These are phyloP conservation scores for Penicillium sp. DNA, from an alignment of 2,329 filamentous ascomycete genomes.

Conservation along the genomic window DNA sequence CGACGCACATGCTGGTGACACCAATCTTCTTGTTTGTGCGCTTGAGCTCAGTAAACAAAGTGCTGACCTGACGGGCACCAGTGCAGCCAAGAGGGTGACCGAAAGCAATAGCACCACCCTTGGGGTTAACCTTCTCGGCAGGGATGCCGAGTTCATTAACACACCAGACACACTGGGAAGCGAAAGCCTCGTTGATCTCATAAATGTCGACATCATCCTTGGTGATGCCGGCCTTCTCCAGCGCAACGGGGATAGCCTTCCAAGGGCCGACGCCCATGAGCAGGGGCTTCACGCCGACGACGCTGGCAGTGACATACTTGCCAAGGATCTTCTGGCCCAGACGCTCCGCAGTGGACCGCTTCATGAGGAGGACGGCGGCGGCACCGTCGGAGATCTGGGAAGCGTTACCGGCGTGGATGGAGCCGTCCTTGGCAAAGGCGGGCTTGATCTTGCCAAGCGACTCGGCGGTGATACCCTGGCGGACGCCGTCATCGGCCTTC, in stretches of 20 bases:
- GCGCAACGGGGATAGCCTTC: slow-evolving; percentile 90
- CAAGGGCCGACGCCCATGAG: slow-evolving; percentile 96
- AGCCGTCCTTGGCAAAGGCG: slow-evolving; percentile 86
- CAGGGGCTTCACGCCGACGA: slow-evolving; percentile 86
- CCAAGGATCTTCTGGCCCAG: slow-evolving; percentile 87
- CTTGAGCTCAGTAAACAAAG: slow-evolving; percentile 83
- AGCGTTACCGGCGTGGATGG: slow-evolving; percentile 94
- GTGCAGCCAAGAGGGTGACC: slow-evolving; percentile 94
- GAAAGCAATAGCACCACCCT: slow-evolving; percentile 94
- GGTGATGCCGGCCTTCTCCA: slow-evolving; percentile 79
- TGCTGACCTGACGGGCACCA: slow-evolving; percentile 88
- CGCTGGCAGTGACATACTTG: slow-evolving; percentile 81
- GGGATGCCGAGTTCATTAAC: slow-evolving; percentile 82
- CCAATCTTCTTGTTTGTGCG: slow-evolving; percentile 81
- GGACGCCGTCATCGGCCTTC: slow-evolving; percentile 79
- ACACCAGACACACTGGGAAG: slow-evolving; percentile 91
- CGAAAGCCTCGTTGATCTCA: slow-evolving; percentile 99
- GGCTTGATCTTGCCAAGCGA: slow-evolving; percentile 86
- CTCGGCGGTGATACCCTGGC: slow-evolving; percentile 80
- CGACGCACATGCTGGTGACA: slow-evolving; percentile 93
- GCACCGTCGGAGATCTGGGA: slow-evolving; percentile 95
- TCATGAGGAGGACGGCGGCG: slow-evolving; percentile 93
- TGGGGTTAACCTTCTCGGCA: slow-evolving; percentile 87
- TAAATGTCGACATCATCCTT: slow-evolving; percentile 94
- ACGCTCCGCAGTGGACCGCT: slow-evolving; percentile 81